Evolutionary conservation across 2,329 filamentous ascomycete species (phyloP).

Genomic region (Fusarium dlaminii): DNA sequence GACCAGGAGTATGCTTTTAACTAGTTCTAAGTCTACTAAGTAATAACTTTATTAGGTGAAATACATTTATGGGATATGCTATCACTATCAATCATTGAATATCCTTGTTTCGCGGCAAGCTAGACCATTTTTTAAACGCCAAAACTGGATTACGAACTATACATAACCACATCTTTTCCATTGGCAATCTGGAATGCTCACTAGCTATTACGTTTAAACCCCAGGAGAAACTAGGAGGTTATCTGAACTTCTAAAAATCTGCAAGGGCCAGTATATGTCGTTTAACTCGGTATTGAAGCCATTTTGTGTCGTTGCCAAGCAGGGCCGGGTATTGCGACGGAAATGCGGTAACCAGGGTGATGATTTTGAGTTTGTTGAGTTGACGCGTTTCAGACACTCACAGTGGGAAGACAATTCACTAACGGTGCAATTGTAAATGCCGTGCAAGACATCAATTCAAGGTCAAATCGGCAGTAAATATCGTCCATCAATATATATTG

Average conservation of each 20-base stretch:
- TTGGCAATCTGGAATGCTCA: not conserved
- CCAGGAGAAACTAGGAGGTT: not conserved
- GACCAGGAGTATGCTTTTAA: rapidly evolving
- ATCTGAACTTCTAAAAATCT: rapidly evolving
- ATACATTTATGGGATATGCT: not conserved
- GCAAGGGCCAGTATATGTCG: rapidly evolving
- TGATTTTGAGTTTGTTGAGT: not conserved
- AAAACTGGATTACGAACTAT: too few species aligned
- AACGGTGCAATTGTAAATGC: not conserved
- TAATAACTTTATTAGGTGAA: rapidly evolving
- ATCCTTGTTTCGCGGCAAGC: too few species aligned
- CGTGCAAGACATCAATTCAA: not conserved
- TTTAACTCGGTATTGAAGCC: not conserved
- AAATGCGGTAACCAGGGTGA: not conserved
- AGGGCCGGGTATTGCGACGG: not conserved
- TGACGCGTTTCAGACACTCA: not conserved
- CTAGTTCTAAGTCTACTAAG: rapidly evolving
- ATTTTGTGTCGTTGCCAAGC: too few species aligned
- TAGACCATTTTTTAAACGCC: too few species aligned
- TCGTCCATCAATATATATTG: not conserved
- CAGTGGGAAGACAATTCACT: not conserved
- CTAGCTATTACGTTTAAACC: not conserved
- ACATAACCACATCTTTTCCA: not conserved
- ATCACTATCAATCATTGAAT: too few species aligned
- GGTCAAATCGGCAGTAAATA: too few species aligned